Percentiles rank a stretch among this genome's conserved stretches.
These are phyloP conservation scores for Vitis hybrid DNA, from an alignment of 177 flowering plant genomes.

Conservation along the genomic window DNA sequence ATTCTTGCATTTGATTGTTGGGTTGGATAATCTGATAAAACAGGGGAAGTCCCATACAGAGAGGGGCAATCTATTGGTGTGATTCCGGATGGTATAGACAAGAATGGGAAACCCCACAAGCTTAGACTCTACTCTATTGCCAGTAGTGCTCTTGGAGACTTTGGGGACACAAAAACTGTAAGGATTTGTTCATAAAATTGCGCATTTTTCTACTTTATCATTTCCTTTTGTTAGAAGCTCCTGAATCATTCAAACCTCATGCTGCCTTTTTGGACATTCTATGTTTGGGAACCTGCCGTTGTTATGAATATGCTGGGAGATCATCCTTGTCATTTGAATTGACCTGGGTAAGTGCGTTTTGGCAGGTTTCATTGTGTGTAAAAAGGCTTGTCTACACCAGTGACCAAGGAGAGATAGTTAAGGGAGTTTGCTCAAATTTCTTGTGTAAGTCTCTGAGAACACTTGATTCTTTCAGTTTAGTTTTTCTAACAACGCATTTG, in stretches of 20 bases:
- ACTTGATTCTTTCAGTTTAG: not conserved
- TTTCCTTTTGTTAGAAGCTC: too few relatives aligned
- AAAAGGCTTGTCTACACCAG: conserved; percentile 92
- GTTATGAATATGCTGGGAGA: not conserved
- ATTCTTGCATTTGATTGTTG: not conserved
- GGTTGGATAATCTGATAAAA: conserved; percentile 1
- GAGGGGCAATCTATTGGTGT: conserved; percentile 97
- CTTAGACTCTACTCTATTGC: conserved; percentile 95
- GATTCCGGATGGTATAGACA: conserved; percentile 83
- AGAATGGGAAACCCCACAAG: conserved; percentile 96
- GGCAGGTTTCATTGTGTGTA: conserved; percentile 83
- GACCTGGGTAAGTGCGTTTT: conserved; percentile 1
- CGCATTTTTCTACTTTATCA: not conserved
- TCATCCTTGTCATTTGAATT: not conserved
- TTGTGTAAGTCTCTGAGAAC: conserved; percentile 49
- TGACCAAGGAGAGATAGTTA: conserved; percentile 83
- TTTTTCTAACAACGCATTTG: too few relatives aligned
- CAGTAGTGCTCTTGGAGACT: conserved; percentile 98
- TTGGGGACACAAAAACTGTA: conserved; percentile 97
- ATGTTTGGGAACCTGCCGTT: too few relatives aligned
- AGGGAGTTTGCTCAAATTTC: conserved; percentile 98
- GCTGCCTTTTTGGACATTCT: too few relatives aligned
- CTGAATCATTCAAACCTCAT: too few relatives aligned
- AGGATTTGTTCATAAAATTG: conserved; percentile 20
- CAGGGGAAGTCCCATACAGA: conserved; percentile 89